Percentiles rank a stretch among this genome's conserved stretches.
Evolutionary conservation across 2,329 filamentous ascomycete species (phyloP).

Genomic region (Conoideocrella luteorostrata): DNA sequence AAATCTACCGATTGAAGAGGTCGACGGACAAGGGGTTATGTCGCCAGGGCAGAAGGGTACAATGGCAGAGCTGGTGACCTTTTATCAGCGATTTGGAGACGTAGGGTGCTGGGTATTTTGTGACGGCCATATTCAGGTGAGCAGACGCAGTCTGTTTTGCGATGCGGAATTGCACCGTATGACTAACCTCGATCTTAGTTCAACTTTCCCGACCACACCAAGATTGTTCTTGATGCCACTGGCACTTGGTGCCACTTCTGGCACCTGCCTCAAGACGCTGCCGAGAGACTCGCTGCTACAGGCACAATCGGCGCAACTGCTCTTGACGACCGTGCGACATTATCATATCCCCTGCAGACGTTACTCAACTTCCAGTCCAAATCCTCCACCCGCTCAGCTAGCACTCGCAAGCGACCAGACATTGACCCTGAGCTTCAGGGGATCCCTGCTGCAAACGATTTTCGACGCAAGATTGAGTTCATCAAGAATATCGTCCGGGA

Average conservation of each 20-base stretch:
- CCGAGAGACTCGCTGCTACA: slow-evolving; percentile 55
- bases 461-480: slow-evolving; percentile 69
- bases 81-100: slow-evolving; percentile 75
- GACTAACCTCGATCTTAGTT: slow-evolving; percentile 44
- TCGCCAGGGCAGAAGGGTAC: slow-evolving; percentile 30
- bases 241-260: slow-evolving; percentile 75
- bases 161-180: not conserved
- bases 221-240: slow-evolving; percentile 68
- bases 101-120: slow-evolving; percentile 77
- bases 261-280: slow-evolving; percentile 66
- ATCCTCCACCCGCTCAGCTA: slow-evolving; percentile 36
- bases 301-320: slow-evolving; percentile 66
- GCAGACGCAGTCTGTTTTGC: slow-evolving; percentile 9
- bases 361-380: slow-evolving; percentile 61
- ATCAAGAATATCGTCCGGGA: slow-evolving; percentile 61
- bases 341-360: slow-evolving; percentile 67
- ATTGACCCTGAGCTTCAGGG: slow-evolving; percentile 55
- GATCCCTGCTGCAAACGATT: slow-evolving; percentile 65
- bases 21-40: slow-evolving; percentile 32
- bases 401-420: slow-evolving; percentile 50
- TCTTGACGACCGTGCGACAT: slow-evolving; percentile 61
- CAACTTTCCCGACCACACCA: slow-evolving; percentile 85
- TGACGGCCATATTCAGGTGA: slow-evolving; percentile 70
- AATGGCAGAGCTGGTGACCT: slow-evolving; percentile 59
- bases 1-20: slow-evolving; percentile 42